Percentiles rank a stretch among this genome's conserved stretches.
Evolutionary conservation across 2,329 filamentous ascomycete genomes (phyloP).

Genomic region (Phaeosphaeria sp.): DNA sequence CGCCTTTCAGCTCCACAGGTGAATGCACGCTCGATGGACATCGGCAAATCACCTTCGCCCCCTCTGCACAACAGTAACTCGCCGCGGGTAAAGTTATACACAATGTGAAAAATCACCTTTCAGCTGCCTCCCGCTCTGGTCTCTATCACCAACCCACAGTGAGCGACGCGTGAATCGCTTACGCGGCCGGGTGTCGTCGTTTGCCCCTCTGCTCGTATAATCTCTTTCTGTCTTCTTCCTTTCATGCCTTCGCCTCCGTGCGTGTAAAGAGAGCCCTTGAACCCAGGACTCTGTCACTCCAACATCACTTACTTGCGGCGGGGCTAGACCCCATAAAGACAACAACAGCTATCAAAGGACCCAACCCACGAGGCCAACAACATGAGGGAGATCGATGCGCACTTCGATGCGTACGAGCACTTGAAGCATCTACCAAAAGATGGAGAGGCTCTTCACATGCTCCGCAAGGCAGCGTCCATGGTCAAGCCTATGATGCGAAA

Average conservation of each 20-base stretch:
- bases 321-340: background rate
- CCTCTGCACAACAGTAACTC: slow-evolving; percentile 11
- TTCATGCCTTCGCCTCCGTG: slow-evolving; percentile 7
- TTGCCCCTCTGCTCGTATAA: slow-evolving; percentile 18
- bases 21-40: slow-evolving; percentile 18
- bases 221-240: slow-evolving; percentile 9
- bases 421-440: slow-evolving; percentile 53
- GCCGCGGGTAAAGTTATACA: slow-evolving; percentile 6
- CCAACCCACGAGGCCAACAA: slow-evolving; percentile 2
- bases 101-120: slow-evolving; percentile 6
- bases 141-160: slow-evolving; percentile 15
- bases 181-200: slow-evolving; percentile 27
- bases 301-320: background rate
- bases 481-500: slow-evolving; percentile 96
- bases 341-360: background rate
- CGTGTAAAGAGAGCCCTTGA: background rate
- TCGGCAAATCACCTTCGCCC: slow-evolving; percentile 17
- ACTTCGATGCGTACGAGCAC: slow-evolving; percentile 60
- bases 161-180: slow-evolving; percentile 35
- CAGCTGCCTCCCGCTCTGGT: slow-evolving; percentile 11
- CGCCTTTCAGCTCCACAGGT: slow-evolving; percentile 13
- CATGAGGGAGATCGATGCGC: slow-evolving; percentile 55
- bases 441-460: slow-evolving; percentile 60
- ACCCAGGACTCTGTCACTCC: background rate
- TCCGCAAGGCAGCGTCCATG: slow-evolving; percentile 83